Conservation (phyloP, 257 asterid genomes). For the Mentha longifolia region DNA sequence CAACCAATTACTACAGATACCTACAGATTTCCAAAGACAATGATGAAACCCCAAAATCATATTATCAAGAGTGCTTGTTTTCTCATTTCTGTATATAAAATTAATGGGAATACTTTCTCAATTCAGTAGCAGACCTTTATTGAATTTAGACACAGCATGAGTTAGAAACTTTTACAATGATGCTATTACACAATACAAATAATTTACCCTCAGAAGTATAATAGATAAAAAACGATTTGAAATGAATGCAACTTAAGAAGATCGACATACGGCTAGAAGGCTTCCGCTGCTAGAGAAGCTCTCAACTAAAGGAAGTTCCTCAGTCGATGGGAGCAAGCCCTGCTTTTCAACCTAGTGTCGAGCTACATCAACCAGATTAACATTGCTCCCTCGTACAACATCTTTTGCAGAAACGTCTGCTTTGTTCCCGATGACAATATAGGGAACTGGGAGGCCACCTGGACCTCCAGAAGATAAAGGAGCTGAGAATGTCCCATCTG, state of each 20-base stretch:
- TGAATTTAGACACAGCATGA: not conserved
- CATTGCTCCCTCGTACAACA: slow-evolving; percentile 84
- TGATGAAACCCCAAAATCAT: not conserved
- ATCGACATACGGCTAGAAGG: slow-evolving; percentile 64
- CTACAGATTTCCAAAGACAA: not conserved
- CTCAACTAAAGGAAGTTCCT: slow-evolving; percentile 88
- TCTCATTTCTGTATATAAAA: not conserved
- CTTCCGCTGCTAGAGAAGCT: slow-evolving; percentile 86
- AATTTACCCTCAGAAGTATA: not conserved
- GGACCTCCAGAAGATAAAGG: slow-evolving; percentile 95
- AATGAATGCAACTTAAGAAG: not conserved
- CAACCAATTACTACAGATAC: not conserved
- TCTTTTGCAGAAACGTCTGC: slow-evolving; percentile 79
- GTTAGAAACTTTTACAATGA: not conserved
- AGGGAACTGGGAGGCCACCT: slow-evolving; percentile 97
- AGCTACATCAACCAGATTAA: slow-evolving; percentile 93
- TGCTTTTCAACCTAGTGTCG: slow-evolving; percentile 98
- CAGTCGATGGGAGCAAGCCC: slow-evolving; percentile 87
- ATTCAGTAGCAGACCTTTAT: not conserved
- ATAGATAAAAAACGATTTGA: not conserved
- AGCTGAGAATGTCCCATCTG: slow-evolving; percentile 90
- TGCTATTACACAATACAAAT: not conserved
- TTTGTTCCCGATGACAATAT: slow-evolving; percentile 87
- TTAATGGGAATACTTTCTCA: not conserved
- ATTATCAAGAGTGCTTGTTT: not conserved